phyloP scores from a whole-genome alignment of 2,329 filamentous ascomycete genomes.

The Ophidiomyces ophidiicola region DNA sequence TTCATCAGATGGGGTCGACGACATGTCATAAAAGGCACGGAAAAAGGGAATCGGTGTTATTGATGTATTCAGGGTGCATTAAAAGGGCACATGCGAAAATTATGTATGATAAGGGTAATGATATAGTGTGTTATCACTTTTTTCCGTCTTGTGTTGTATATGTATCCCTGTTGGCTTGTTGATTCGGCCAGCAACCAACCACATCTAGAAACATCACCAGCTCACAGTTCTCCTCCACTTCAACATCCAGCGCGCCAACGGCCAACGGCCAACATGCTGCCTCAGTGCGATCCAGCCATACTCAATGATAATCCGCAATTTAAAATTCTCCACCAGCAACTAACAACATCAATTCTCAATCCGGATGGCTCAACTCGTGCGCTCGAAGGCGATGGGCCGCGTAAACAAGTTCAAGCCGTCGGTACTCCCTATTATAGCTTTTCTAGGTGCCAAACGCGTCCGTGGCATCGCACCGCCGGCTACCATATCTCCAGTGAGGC shows the following conservation, averaged over 20 bases:
- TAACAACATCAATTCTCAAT: slow-evolving; percentile 29
- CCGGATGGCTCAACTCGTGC: slow-evolving; percentile 31
- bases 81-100: slow-evolving; percentile 5
- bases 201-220: too few relatives aligned
- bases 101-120: slow-evolving; percentile 12
- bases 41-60: background rate
- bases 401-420: slow-evolving; percentile 25
- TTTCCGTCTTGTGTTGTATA: background rate
- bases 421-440: slow-evolving; percentile 13
- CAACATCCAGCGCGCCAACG: too few relatives aligned
- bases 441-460: background rate
- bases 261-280: slow-evolving; percentile 27
- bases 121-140: background rate
- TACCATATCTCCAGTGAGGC: too few relatives aligned
- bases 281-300: slow-evolving; percentile 30
- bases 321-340: slow-evolving; percentile 30
- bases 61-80: background rate
- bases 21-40: background rate
- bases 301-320: slow-evolving; percentile 33
- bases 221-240: too few relatives aligned
- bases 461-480: background rate
- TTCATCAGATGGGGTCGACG: background rate
- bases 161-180: background rate
- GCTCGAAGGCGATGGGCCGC: slow-evolving; percentile 22
- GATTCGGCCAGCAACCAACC: background rate